Base-by-base conservation (phyloP, 2,329 filamentous ascomycete species). In the Malbranchea cinnamomea region DNA sequence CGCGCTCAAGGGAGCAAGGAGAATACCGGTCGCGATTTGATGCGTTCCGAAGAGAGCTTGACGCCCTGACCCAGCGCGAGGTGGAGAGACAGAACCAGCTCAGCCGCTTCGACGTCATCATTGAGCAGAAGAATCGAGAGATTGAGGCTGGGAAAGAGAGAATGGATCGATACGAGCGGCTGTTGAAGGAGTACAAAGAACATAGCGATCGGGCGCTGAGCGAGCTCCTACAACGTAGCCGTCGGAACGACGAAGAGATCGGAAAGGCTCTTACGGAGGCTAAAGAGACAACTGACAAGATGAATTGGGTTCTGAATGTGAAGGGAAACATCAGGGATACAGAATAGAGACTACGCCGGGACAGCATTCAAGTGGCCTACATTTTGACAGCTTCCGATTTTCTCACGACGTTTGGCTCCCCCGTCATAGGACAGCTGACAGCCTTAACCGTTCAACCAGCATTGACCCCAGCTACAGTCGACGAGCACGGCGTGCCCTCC, bases 291-390 rank as follows among this genome's bases (percentile, higher is more conserved):
- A 50, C 56, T 31, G 57, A 48, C 3, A 45, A 57, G 37, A 63
- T 65, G 61, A 60, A 50, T 40, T 64, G 61, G 59, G 53, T 53
- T n/a, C 55, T 63, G 29, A 57, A 54, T 20, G 43, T 63, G 31
- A 54, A 57, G 32, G 41, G 43, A 19, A 41, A 54, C 29, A 41
- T 55, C 31, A 45, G 42, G 31, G 45, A 41, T 24, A 37, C 45
- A 25, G 40, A 47, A 28, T 50, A n/a, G n/a, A n/a, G n/a, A n/a
- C n/a, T n/a, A n/a, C n/a, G n/a, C n/a, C n/a, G n/a, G n/a, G n/a
- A n/a, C n/a, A n/a, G n/a, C n/a, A n/a, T n/a, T n/a, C n/a, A n/a
- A n/a, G n/a, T n/a, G n/a, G n/a, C n/a, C n/a, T n/a, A n/a, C n/a
- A n/a, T n/a, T n/a, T n/a, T n/a, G n/a, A n/a, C n/a, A n/a, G n/a